Conservation (phyloP, 495 filamentous ascomycete genomes). For the Penicillium ochrochloron region DNA sequence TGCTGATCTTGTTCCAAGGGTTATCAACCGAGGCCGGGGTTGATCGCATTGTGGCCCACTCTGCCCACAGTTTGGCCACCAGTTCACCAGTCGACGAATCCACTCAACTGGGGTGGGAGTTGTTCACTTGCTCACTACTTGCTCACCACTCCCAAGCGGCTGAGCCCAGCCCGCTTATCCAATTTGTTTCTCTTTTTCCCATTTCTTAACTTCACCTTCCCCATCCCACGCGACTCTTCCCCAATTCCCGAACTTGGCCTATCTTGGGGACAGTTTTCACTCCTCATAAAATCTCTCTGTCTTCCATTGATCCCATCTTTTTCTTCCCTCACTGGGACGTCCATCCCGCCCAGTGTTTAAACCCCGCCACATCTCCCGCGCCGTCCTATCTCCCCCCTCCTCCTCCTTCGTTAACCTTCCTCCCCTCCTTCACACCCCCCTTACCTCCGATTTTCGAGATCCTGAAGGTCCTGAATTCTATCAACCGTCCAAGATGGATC, state of each 20-base stretch:
- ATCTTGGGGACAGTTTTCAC: neutral
- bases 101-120: neutral
- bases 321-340: constrained; percentile 22
- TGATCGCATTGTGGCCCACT: constrained; percentile 4
- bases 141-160: neutral
- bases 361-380: constrained; percentile 32
- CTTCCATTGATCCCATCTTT: constrained; percentile 11
- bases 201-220: constrained; percentile 17
- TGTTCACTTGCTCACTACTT: neutral
- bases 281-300: constrained; percentile 6
- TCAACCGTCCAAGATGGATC: constrained; percentile 43
- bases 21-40: constrained; percentile 3
- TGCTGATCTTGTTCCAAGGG: neutral
- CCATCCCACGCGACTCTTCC: constrained; percentile 20
- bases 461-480: constrained; percentile 4
- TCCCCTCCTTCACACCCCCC: constrained; percentile 22
- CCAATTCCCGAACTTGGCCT: constrained; percentile 8
- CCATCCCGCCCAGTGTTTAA: constrained; percentile 17
- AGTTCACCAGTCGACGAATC: neutral
- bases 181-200: constrained; percentile 39
- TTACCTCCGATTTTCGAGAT: constrained; percentile 25
- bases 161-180: constrained; percentile 32
- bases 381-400: constrained; percentile 15
- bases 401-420: constrained; percentile 4
- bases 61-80: neutral